These are phyloP conservation scores for Cyclotella sp. DNA, from an alignment of 108 stramenopile genomes.

Conservation along the genomic window DNA sequence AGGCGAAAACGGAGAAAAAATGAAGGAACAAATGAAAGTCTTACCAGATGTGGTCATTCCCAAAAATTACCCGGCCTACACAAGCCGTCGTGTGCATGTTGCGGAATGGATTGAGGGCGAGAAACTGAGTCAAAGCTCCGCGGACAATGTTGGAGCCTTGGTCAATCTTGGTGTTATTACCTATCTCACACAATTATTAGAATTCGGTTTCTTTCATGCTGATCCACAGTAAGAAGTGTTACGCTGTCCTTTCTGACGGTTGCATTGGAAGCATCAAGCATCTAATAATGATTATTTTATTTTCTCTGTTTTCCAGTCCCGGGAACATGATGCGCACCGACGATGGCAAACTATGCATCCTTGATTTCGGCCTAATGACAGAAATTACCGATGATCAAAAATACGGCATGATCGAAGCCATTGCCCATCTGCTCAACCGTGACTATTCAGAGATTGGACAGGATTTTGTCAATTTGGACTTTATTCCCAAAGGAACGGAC, in stretches of 20 bases:
- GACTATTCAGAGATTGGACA: conserved; percentile 94
- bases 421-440: conserved; percentile 92
- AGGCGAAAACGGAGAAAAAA: conserved; percentile 72
- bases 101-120: conserved; percentile 98
- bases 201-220: conserved; percentile 92
- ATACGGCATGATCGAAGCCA: conserved; percentile 96
- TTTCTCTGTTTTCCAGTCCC: conserved; percentile 20
- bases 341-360: conserved; percentile 91
- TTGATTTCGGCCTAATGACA: conserved; percentile 97
- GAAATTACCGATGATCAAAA: conserved; percentile 93
- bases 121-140: conserved; percentile 88
- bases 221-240: conserved; percentile 39
- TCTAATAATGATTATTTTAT: neutral
- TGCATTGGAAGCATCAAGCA: too few relatives aligned
- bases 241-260: neutral
- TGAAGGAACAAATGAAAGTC: conserved; percentile 87
- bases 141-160: conserved; percentile 91
- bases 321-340: conserved; percentile 94
- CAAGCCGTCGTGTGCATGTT: conserved; percentile 90
- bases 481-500: conserved; percentile 92
- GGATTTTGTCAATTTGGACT: conserved; percentile 93
- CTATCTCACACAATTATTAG: conserved; percentile 91
- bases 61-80: conserved; percentile 86
- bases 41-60: conserved; percentile 90
- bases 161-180: conserved; percentile 96